Evolutionary conservation across 345 rosid species (phyloP).

Genomic region (Eucalyptus sp.): DNA sequence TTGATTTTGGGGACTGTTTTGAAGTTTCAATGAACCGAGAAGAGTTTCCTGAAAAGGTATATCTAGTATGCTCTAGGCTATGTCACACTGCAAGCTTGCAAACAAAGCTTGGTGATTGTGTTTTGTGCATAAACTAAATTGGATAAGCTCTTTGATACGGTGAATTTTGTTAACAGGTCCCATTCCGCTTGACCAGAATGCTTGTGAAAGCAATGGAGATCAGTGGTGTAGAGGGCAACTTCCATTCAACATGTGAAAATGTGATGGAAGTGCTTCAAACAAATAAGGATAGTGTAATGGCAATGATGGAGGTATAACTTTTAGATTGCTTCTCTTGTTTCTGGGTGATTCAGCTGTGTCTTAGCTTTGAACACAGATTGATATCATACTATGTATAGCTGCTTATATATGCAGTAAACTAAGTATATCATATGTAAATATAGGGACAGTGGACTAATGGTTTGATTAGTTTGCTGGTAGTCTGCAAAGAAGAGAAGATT

Average conservation of each 20-base stretch:
- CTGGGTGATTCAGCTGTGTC: background rate
- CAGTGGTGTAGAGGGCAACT: constrained; percentile 94
- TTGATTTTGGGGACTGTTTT: constrained; percentile 99
- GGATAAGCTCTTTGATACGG: background rate
- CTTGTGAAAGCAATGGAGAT: constrained; percentile 99
- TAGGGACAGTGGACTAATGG: background rate
- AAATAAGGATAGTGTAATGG: constrained; percentile 89
- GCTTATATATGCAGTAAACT: background rate
- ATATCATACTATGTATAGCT: background rate
- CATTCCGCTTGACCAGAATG: constrained; percentile 98
- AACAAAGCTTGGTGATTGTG: background rate
- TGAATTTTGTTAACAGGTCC: constrained; percentile 40
- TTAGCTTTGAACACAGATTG: background rate
- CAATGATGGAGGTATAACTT: constrained; percentile 85
- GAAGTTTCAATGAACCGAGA: constrained; percentile 98
- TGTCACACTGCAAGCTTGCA: background rate
- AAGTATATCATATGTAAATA: background rate
- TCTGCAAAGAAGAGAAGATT: background rate
- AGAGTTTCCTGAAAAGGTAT: constrained; percentile 94
- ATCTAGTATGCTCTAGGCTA: background rate
- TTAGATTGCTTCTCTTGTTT: background rate
- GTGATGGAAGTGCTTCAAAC: constrained; percentile 92
- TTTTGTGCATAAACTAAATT: background rate
- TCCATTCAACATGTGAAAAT: constrained; percentile 88
- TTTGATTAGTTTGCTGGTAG: background rate